Conservation (phyloP, 2,329 filamentous ascomycete species). For the Pseudocercospora eumusae region DNA sequence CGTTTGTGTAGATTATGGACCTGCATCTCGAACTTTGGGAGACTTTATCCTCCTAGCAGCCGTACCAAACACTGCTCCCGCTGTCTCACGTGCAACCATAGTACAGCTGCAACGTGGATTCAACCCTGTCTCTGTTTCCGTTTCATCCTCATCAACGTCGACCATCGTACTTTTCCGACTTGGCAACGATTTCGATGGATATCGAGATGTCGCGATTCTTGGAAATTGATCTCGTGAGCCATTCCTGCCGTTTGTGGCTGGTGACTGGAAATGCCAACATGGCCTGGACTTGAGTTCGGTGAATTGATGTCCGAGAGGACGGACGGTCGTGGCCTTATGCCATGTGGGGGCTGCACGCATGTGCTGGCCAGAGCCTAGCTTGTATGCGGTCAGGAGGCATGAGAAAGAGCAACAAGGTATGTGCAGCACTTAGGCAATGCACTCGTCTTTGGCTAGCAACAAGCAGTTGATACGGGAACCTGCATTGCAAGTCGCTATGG, state of each 20-base stretch:
- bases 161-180: background rate
- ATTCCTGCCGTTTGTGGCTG: background rate
- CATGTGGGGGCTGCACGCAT: too few relatives aligned
- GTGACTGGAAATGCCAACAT: background rate
- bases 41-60: background rate
- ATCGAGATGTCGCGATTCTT: background rate
- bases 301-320: background rate
- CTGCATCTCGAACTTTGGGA: background rate
- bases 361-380: background rate
- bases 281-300: background rate
- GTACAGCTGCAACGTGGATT: background rate
- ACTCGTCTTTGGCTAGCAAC: background rate
- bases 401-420: background rate
- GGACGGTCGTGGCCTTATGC: background rate
- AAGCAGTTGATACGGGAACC: background rate
- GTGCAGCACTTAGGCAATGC: background rate
- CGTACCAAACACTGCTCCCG: background rate
- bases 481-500: background rate
- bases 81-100: background rate
- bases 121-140: constrained; percentile 5
- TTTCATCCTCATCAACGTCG: background rate
- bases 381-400: background rate
- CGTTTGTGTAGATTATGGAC: background rate
- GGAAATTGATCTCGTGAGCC: background rate
- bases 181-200: background rate